phyloP scores from a whole-genome alignment of 2,329 filamentous ascomycete genomes.

The Colletotrichum camelliae region DNA sequence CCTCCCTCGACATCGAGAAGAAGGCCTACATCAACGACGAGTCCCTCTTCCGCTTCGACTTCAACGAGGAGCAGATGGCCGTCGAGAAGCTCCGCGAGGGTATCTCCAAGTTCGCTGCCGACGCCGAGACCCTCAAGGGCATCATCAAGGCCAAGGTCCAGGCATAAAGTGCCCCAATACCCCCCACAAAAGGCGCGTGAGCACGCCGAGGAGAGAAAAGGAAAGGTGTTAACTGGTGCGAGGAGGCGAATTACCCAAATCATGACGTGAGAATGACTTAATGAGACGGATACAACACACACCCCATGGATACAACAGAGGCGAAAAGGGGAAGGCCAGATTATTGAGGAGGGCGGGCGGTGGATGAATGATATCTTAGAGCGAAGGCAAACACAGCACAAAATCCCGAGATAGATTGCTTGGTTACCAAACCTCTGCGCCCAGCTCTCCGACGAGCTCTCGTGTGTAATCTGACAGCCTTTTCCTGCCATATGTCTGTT shows the following conservation, averaged over 20 bases:
- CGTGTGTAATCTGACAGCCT: background rate
- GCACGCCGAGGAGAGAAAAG: background rate
- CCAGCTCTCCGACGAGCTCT: background rate
- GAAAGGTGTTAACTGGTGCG: background rate
- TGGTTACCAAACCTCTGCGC: background rate
- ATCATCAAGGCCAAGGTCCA: constrained; percentile 87
- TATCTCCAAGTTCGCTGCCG: constrained; percentile 99
- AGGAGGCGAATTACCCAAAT: constrained; percentile 13
- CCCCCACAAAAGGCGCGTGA: background rate
- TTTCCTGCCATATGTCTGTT: background rate
- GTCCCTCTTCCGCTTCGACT: constrained; percentile 93
- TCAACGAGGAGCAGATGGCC: constrained; percentile 99
- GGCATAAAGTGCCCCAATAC: constrained; percentile 37
- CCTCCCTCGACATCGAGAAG: constrained; percentile 79
- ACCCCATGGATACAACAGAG: background rate
- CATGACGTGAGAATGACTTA: constrained; percentile 23
- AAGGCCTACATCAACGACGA: constrained; percentile 91
- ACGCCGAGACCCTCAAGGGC: constrained; percentile 91
- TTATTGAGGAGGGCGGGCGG: background rate
- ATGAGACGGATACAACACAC: constrained; percentile 11
- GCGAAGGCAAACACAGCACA: background rate
- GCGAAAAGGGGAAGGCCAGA: background rate
- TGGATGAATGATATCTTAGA: background rate
- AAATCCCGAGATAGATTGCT: background rate
- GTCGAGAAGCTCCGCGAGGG: constrained; percentile 99